Evolutionary conservation across 768 basidiomycete species (phyloP).

Genomic region (Suillus bovinus): DNA sequence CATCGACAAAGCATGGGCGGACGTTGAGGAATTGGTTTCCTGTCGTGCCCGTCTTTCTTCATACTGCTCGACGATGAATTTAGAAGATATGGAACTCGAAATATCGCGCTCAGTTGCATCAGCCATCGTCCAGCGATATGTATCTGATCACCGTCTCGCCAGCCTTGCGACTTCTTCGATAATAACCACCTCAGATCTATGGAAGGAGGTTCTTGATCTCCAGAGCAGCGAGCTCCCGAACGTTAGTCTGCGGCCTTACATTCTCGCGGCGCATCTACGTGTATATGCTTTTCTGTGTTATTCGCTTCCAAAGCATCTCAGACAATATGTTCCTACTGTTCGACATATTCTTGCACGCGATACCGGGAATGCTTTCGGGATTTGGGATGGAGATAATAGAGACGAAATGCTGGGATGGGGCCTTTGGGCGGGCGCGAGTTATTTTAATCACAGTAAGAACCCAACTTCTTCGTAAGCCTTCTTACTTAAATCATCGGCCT

Average conservation of each 20-base stretch:
- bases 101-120: constrained; percentile 57
- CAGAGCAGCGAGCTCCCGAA: constrained; percentile 59
- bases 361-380: constrained; percentile 67
- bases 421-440: constrained; percentile 59
- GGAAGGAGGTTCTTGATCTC: constrained; percentile 53
- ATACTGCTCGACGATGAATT: constrained; percentile 28
- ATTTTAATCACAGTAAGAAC: constrained; percentile 64
- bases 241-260: constrained; percentile 46
- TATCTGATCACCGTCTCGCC: constrained; percentile 19
- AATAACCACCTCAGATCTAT: constrained; percentile 25
- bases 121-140: constrained; percentile 47
- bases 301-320: constrained; percentile 30
- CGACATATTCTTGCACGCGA: constrained; percentile 60
- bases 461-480: not conserved
- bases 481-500: constrained; percentile 5
- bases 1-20: constrained; percentile 49
- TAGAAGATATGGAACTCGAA: constrained; percentile 58
- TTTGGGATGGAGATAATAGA: constrained; percentile 56
- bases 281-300: constrained; percentile 54
- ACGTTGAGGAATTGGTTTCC: constrained; percentile 34
- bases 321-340: constrained; percentile 42
- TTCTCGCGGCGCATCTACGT: constrained; percentile 52
- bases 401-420: constrained; percentile 68
- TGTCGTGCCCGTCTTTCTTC: constrained; percentile 25
- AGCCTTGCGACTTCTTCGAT: constrained; percentile 8